Evolutionary conservation across 805 yeast genomes (phyloP).

Genomic region (Saturnispora dispora): DNA sequence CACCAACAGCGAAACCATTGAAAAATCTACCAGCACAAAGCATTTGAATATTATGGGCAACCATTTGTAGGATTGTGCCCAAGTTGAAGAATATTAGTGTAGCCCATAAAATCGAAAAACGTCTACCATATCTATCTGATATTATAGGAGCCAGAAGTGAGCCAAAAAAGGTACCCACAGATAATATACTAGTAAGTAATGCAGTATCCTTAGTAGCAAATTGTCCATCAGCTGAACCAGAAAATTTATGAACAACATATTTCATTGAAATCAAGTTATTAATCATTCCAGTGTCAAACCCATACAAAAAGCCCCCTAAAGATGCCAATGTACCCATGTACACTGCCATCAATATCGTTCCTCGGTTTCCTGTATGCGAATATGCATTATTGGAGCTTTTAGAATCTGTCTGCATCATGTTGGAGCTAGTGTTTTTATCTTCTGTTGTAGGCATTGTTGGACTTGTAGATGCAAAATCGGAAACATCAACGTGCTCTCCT

Average conservation of each 20-base stretch:
- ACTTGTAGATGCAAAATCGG: background rate
- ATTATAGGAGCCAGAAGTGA: constrained; percentile 48
- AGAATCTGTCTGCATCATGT: background rate
- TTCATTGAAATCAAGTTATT: constrained; percentile 73
- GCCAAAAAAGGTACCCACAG: constrained; percentile 73
- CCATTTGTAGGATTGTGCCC: constrained; percentile 66
- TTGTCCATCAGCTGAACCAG: constrained; percentile 30
- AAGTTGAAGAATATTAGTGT: constrained; percentile 55
- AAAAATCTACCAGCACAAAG: constrained; percentile 68
- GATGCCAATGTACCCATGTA: constrained; percentile 77
- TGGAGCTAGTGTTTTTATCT: background rate
- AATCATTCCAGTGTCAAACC: constrained; percentile 83
- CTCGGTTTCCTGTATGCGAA: constrained; percentile 1
- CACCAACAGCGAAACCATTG: constrained; percentile 65
- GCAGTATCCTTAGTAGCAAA: constrained; percentile 61
- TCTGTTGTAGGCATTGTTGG: background rate
- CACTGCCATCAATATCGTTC: constrained; percentile 44
- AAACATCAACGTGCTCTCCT: background rate
- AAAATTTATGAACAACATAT: constrained; percentile 49
- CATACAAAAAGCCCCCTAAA: constrained; percentile 83
- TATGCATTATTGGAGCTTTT: background rate
- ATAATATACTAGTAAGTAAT: constrained; percentile 66
- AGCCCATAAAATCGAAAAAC: constrained; percentile 51
- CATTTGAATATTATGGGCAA: constrained; percentile 38
- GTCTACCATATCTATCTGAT: constrained; percentile 68